Evolutionary conservation across 345 rosid genomes (phyloP).

Genomic region (Erodium maritimum): DNA sequence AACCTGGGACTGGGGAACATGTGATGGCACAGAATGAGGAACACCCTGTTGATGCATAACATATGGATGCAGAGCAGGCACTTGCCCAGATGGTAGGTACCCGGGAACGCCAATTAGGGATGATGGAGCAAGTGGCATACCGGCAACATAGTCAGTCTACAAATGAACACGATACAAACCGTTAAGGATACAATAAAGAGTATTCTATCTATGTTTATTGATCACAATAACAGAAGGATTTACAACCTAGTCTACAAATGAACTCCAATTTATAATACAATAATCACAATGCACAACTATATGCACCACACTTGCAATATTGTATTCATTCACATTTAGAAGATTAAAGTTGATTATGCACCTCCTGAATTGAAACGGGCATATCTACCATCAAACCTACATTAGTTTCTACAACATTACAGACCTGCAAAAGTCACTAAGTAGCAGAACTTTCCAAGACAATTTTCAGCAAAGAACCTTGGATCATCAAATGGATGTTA

Average conservation of each 20-base stretch:
- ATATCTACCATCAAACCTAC: background rate
- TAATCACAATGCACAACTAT: background rate
- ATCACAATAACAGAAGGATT: background rate
- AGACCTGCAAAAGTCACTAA: too few species aligned
- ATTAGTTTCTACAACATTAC: too few species aligned
- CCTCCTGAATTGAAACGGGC: background rate
- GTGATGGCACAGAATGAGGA: conserved; percentile 55
- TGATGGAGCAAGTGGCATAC: conserved; percentile 39
- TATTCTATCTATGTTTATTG: background rate
- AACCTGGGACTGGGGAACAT: conserved; percentile 43
- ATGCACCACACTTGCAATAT: background rate
- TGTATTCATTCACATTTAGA: background rate
- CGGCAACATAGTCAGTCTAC: conserved; percentile 40
- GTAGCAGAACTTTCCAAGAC: too few species aligned
- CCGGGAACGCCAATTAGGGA: conserved; percentile 54
- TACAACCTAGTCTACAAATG: too few species aligned
- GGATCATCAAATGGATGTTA: too few species aligned
- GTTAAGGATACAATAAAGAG: background rate
- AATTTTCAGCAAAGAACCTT: too few species aligned
- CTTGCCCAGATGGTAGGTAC: conserved; percentile 67
- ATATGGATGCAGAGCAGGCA: conserved; percentile 63
- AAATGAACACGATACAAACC: conserved; percentile 5
- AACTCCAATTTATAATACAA: too few species aligned
- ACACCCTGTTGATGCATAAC: conserved; percentile 66
- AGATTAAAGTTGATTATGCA: background rate